Evolutionary conservation across 2,329 filamentous ascomycete species (phyloP).

Genomic region (Arthrobotrys sphaeroides): DNA sequence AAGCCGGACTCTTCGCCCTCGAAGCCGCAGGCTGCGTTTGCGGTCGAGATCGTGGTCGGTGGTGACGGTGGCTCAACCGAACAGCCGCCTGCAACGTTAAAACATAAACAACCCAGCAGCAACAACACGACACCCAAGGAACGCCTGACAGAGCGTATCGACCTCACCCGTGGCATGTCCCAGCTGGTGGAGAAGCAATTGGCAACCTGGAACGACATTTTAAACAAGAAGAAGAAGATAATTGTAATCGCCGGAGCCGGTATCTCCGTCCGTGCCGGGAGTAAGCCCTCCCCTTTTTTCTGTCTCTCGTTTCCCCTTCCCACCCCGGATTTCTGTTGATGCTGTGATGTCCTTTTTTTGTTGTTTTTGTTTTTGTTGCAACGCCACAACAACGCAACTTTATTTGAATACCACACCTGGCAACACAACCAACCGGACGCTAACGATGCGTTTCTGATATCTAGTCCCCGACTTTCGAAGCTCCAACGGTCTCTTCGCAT

Average conservation of each 20-base stretch:
- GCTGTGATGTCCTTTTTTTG: conserved; percentile 33
- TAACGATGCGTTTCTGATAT: conserved; percentile 19
- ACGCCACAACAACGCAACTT: conserved; percentile 36
- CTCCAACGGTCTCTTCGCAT: conserved; percentile 85
- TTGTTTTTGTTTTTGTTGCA: conserved; percentile 46
- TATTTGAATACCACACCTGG: conserved; percentile 27
- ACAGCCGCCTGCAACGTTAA: conserved; percentile 16
- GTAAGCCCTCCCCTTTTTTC: conserved; percentile 65
- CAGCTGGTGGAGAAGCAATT: conserved; percentile 71
- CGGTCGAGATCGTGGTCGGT: conserved; percentile 48
- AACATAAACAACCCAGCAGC: conserved; percentile 35
- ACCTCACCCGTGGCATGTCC: conserved; percentile 66
- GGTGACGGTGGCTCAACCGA: conserved; percentile 19
- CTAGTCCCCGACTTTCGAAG: conserved; percentile 95
- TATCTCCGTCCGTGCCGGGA: conserved; percentile 95
- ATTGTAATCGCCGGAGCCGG: conserved; percentile 95
- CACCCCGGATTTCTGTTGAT: neutral
- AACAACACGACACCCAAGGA: conserved; percentile 53
- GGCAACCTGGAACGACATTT: conserved; percentile 74
- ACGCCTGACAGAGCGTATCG: conserved; percentile 80
- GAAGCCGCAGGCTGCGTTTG: conserved; percentile 31
- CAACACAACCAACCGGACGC: conserved; percentile 21
- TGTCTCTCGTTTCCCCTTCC: conserved; percentile 54
- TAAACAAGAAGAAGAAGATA: conserved; percentile 93
- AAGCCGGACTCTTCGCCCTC: neutral